Evolutionary conservation across 164 flowering plant genomes (phyloP).

Genomic region (Vitis vinifera): DNA sequence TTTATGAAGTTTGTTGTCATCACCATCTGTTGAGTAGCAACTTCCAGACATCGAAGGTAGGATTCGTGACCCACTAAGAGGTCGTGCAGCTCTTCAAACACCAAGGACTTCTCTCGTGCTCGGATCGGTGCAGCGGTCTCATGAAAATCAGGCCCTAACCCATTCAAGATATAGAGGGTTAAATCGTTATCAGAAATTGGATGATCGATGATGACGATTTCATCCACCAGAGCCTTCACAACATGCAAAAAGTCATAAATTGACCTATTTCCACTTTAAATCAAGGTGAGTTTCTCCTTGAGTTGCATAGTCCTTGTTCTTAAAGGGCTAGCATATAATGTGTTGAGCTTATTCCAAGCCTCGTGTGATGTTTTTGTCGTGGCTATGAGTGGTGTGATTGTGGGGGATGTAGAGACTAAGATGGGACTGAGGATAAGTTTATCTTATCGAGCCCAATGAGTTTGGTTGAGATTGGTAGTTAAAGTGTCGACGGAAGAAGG

Average conservation of each 20-base stretch:
- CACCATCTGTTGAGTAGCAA: neutral
- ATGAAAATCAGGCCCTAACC: neutral
- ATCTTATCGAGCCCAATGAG: no score
- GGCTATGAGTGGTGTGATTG: no score
- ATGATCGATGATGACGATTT: no score
- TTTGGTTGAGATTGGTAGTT: no score
- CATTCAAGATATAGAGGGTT: no score
- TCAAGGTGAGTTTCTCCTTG: neutral
- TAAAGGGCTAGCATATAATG: neutral
- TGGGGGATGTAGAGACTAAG: no score
- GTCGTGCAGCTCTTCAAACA: constrained; percentile 1
- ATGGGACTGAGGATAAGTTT: no score
- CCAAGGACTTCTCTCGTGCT: neutral
- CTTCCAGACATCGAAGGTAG: neutral
- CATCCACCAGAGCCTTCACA: neutral
- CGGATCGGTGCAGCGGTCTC: neutral
- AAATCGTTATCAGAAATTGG: no score
- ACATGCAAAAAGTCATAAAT: neutral
- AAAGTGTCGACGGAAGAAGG: no score
- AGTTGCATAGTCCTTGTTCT: neutral
- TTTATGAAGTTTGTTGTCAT: neutral
- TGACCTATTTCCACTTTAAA: neutral
- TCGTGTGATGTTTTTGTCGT: no score
- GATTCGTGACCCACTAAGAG: neutral
- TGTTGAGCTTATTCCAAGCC: no score